These are phyloP conservation scores for Penicillium sclerotigenum DNA, from an alignment of 2,329 filamentous ascomycete genomes.

Conservation along the genomic window DNA sequence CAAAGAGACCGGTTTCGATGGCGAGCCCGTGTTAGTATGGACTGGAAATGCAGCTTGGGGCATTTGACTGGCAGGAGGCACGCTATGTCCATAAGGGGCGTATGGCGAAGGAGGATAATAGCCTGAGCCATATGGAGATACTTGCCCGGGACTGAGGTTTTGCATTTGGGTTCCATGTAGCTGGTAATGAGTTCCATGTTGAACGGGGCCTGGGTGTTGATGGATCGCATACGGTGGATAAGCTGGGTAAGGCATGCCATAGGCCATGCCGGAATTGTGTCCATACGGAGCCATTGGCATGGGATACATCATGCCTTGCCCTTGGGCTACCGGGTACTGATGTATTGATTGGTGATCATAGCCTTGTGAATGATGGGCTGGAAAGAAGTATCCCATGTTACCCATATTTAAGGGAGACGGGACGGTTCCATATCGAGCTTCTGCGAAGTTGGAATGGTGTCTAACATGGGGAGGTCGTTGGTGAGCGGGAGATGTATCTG, in stretches of 20 bases:
- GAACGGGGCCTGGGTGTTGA: constrained; percentile 18
- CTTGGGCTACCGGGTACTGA: constrained; percentile 24
- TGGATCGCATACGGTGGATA: constrained; percentile 32
- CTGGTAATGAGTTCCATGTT: constrained; percentile 22
- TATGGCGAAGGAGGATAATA: constrained; percentile 31
- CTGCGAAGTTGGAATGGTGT: constrained; percentile 19
- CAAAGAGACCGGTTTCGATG: constrained; percentile 14
- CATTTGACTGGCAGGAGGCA: constrained; percentile 8
- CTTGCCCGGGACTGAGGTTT: constrained; percentile 18
- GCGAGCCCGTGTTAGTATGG: neutral
- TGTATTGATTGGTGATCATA: constrained; percentile 26
- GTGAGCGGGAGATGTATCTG: constrained; percentile 8
- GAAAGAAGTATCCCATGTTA: constrained; percentile 31
- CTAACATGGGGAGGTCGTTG: constrained; percentile 20
- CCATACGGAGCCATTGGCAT: constrained; percentile 29
- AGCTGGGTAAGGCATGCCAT: constrained; percentile 25
- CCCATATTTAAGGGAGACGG: constrained; percentile 29
- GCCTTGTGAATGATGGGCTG: constrained; percentile 22
- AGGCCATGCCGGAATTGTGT: constrained; percentile 20
- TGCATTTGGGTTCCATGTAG: constrained; percentile 23
- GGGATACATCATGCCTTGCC: constrained; percentile 31
- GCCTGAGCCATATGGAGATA: constrained; percentile 20
- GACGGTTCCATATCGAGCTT: constrained; percentile 20
- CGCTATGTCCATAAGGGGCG: constrained; percentile 19
- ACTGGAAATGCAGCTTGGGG: constrained; percentile 1